Base-by-base conservation (phyloP, 2,329 filamentous ascomycete genomes). In the Cladophialophora carrionii region DNA sequence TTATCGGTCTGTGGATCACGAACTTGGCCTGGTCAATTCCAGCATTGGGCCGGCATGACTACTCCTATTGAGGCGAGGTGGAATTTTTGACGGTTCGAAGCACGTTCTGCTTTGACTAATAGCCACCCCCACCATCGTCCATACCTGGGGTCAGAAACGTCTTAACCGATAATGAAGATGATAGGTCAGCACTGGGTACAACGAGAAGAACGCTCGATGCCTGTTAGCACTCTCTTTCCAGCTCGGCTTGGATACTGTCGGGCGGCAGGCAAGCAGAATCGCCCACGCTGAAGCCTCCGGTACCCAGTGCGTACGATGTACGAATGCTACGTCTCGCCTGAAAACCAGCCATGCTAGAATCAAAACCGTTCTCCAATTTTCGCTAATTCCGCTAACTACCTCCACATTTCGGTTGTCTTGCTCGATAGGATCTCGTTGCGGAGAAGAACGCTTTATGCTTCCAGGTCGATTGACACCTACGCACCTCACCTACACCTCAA, bases 281-380 rank as follows among this genome's bases (percentile, higher is more conserved):
- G 10, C 37, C 5, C 6, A 43, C 5, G 17, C n/a, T 43, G 37
- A n/a, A 43, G 1, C 37, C 37, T 43, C 26, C 26, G 26, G 26
- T 29, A 29, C 6, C 26, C 3, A 29, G 26, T 3, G 6, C 26
- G 26, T 29, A 29, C 26, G 26, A 29, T 43, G 37, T 43, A 43
- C 37, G 37, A 43, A 17, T 41, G 17, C 37, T 20, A 43, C 17
- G 4, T 41, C 26, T 29, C 26, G 20, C 48, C 48, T 4, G 22
- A 51, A 14, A 51, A 43, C 8, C 48, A 51, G 9, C 48, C 48
- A 43, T 43, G 17, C 37, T 14, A 43, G 17, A 55, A 57, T 51
- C 24, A 64, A 26, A 20, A 49, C n/a, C 24, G 41, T 58, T 58
- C 56, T 58, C 51, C 59, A 62, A 55, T 34, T 56, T 48, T 26